Evolutionary conservation across 768 basidiomycete species (phyloP), one percentile per base, ranked within the genome.

Genomic region (Calocybe indica): DNA sequence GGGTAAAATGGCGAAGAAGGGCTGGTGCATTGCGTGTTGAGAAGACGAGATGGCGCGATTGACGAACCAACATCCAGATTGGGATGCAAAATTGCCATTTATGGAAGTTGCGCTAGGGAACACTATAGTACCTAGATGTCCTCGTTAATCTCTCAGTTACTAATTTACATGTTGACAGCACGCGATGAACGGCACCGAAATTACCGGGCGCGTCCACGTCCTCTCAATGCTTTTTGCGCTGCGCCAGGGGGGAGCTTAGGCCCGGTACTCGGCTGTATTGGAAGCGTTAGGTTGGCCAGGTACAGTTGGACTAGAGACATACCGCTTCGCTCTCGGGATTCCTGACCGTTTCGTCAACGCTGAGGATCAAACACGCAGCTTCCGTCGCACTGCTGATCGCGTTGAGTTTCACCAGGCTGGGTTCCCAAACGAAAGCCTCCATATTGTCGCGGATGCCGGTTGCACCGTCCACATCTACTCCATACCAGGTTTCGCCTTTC

Each of bases 341-440:
- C 53, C 88, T 76, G 29, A 98, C 93, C 5, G 96, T 99, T 74
- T 99, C 96, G 59, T 99, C 96, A 3, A 99, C 90, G 54, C 90
- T 93, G 48, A 99, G 70, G 56, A 98, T 92, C 63, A 99, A 66
- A 67, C 90, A 97, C 8, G 96, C 95, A 7, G 96, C 96, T 67
- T 99, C 96, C 7, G 90, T 77, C 5, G 96, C 96, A 60, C 94
- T 95, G 64, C 83, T 86, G 59, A 99, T 84, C 15, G 96, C 96
- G 60, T 99, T 99, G 40, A 83, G 69, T 71, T 98, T 99, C 59
- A 98, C 90, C 50, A 98, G 73, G 53, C 87, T 87, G 11, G 96
- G 95, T 62, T 98, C 96, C 95, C 96, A 98, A 6, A 99, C 95
- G 60, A 98, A 99, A 39, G 90, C 88, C 45, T 92, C 91, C 85